These are phyloP conservation scores for Fabrea salina DNA, from an alignment of 169 alveolate species.

Conservation along the genomic window DNA sequence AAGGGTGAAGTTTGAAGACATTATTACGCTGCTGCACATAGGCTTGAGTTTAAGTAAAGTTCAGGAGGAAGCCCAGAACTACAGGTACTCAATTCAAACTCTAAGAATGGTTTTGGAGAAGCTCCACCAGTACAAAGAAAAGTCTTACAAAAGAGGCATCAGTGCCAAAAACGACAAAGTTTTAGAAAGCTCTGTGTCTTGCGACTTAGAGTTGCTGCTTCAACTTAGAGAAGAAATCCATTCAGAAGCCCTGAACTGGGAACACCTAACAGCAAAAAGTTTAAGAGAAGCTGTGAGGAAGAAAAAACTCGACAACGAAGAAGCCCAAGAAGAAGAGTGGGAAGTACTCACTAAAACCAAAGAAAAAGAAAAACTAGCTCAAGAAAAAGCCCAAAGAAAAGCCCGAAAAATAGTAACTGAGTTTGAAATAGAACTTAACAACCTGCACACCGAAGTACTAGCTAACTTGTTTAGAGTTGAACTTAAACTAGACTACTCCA, in stretches of 20 bases:
- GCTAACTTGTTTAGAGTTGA: conserved; percentile 49
- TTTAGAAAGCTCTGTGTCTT: conserved; percentile 37
- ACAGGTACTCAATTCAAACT: conserved; percentile 42
- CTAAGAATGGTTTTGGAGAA: conserved; percentile 41
- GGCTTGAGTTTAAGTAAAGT: conserved; percentile 41
- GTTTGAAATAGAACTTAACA: conserved; percentile 26
- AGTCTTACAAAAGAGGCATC: conserved; percentile 34
- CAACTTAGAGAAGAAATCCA: conserved; percentile 35
- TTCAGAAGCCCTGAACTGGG: conserved; percentile 38
- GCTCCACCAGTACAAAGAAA: conserved; percentile 40
- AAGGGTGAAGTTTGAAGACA: conserved; percentile 31
- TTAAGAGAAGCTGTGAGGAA: conserved; percentile 28
- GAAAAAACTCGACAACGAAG: conserved; percentile 41
- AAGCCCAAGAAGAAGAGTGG: conserved; percentile 53
- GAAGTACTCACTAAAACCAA: conserved; percentile 37
- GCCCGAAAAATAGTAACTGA: conserved; percentile 7
- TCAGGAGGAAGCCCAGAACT: conserved; percentile 52
- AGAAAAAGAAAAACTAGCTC: conserved; percentile 39
- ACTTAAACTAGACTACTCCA: conserved; percentile 38
- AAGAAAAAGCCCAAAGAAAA: conserved; percentile 22
- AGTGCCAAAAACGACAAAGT: conserved; percentile 32
- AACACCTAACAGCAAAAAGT: conserved; percentile 34
- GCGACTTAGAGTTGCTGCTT: conserved; percentile 31
- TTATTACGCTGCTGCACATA: conserved; percentile 35
- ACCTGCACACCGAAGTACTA: conserved; percentile 46